Base-by-base conservation (phyloP, 345 rosid species). In the Hirschfeldia incana region DNA sequence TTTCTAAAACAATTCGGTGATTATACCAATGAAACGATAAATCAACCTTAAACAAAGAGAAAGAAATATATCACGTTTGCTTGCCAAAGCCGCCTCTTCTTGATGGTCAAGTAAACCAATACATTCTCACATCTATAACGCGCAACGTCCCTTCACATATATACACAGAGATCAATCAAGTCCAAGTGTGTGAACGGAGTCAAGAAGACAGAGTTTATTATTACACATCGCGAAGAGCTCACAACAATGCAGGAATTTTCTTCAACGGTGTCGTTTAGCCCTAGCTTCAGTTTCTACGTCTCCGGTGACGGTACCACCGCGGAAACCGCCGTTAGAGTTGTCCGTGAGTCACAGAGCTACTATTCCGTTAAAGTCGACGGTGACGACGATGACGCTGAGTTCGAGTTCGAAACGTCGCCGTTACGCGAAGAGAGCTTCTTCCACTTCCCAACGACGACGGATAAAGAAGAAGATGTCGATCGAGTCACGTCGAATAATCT, bases 251-350 rank as follows among this genome's bases (percentile, higher is more conserved):
- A 80, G 11, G 80, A 75, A 21, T 29, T 29, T 5, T 75, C 83
- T 16, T 42, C 79, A n/a, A 69, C 76, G 67, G 83, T 75, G 68
- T 75, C 83, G 63, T 75, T 75, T 42, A 57, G 44, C 29, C 80
- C 76, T 3, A 80, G 83, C 30, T 80, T 80, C 72, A 80, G 83
- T 65, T 57, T 64, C 67, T 80, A 75, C 76, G 76, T 15, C 1
- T 70, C 80, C 7, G 73, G 68, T 42, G 72, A 80, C 53, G 27
- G 5, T 67, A 1, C 29, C 3, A 68, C 37, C 12, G 67, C 37
- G 29, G 61, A 74, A 69, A 26, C 83, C 57, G 83, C 83, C 68
- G 76, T 57, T 70, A 80, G 67, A 80, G 76, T 26, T 64, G 63
- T 21, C 63, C 39, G 63, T 21, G 83, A 80, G 27, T 65, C 80